These are phyloP conservation scores for Novakomyces olei DNA, from an alignment of 805 yeast genomes.

Conservation along the genomic window DNA sequence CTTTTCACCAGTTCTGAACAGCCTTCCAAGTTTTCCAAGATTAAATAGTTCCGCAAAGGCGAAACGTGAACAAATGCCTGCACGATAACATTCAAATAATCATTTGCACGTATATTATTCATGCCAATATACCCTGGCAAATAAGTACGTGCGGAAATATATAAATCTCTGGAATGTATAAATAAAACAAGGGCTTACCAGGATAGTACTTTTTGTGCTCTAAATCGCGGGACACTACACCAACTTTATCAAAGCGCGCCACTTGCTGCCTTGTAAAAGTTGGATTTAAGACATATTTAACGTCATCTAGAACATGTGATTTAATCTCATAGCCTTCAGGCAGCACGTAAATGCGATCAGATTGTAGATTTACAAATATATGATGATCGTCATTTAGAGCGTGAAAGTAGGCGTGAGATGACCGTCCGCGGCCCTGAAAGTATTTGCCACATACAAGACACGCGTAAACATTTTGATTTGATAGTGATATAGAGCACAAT, in stretches of 20 bases:
- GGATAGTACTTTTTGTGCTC: constrained; percentile 21
- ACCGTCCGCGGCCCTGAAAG: constrained; percentile 34
- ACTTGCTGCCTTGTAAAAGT: constrained; percentile 20
- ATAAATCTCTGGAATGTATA: background rate
- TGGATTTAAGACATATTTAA: constrained; percentile 33
- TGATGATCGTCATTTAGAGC: constrained; percentile 42
- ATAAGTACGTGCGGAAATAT: background rate
- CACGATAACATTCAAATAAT: constrained; percentile 35
- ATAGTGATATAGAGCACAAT: constrained; percentile 39
- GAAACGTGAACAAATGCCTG: constrained; percentile 33
- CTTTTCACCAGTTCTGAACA: constrained; percentile 19
- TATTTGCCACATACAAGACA: constrained; percentile 58
- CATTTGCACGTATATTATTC: constrained; percentile 29
- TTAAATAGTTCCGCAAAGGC: constrained; percentile 26
- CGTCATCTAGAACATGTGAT: constrained; percentile 25
- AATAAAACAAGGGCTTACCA: constrained; percentile 1
- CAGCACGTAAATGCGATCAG: constrained; percentile 29
- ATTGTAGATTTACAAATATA: constrained; percentile 34
- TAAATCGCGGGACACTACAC: constrained; percentile 21
- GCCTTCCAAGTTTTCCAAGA: constrained; percentile 14
- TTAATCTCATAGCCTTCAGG: constrained; percentile 37
- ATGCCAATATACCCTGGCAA: constrained; percentile 45
- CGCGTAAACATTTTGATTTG: constrained; percentile 41
- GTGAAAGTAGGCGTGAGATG: constrained; percentile 49
- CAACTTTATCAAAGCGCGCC: constrained; percentile 14